Evolutionary conservation across 2,329 filamentous ascomycete species (phyloP).

Genomic region (Xylaria sp.): DNA sequence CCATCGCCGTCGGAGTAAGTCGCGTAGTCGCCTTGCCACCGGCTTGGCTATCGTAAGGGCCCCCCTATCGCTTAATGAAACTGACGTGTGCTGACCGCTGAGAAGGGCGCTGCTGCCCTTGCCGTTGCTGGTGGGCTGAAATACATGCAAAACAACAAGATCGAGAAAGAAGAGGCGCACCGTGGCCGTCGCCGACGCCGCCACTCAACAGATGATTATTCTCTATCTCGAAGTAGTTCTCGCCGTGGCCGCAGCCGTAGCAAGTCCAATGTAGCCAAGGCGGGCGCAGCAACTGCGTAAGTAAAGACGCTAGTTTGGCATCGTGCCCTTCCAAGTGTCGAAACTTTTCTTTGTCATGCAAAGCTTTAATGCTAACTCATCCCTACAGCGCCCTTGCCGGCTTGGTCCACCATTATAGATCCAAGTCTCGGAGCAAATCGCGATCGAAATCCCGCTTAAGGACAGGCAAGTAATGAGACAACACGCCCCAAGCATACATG

Average conservation of each 20-base stretch:
- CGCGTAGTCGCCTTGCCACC: constrained; percentile 57
- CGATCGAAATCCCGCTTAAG: constrained; percentile 48
- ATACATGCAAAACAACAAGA: constrained; percentile 65
- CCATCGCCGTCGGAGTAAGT: constrained; percentile 44
- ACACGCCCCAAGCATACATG: background rate
- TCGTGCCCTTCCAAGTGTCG: background rate
- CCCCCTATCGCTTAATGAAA: background rate
- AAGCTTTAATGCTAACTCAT: constrained; percentile 23
- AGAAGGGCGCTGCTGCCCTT: constrained; percentile 59
- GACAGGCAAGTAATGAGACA: constrained; percentile 46
- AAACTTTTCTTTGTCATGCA: background rate
- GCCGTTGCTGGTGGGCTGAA: constrained; percentile 70
- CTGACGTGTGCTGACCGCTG: background rate
- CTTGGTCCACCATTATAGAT: constrained; percentile 63
- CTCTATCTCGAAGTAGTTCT: constrained; percentile 51
- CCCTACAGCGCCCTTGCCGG: constrained; percentile 57
- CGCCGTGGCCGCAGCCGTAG: constrained; percentile 52
- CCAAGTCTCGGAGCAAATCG: constrained; percentile 51
- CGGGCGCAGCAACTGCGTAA: constrained; percentile 58
- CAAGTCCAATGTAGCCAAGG: constrained; percentile 55
- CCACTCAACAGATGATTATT: constrained; percentile 50
- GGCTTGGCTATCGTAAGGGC: constrained; percentile 62
- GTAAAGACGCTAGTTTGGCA: constrained; percentile 18
- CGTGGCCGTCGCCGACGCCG: constrained; percentile 62
- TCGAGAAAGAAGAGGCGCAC: constrained; percentile 62